Evolutionary conservation across 2,329 filamentous ascomycete genomes (phyloP).

Genomic region (Claviceps pazoutovae): DNA sequence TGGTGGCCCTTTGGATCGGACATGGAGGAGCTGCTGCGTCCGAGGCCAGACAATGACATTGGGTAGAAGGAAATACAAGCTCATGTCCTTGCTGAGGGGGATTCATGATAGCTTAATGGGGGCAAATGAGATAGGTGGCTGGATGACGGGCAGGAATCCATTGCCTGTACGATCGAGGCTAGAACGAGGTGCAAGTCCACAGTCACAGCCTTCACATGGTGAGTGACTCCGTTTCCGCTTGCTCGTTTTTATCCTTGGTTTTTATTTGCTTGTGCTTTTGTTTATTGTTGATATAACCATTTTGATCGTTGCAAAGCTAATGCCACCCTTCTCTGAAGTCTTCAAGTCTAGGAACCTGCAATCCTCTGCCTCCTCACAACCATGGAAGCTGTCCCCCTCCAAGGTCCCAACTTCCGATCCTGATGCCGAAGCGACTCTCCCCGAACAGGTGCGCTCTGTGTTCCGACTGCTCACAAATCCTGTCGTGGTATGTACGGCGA

Average conservation of each 20-base stretch:
- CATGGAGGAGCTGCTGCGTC: background rate
- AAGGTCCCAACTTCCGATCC: conserved; percentile 23
- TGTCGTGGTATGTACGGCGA: conserved; percentile 40
- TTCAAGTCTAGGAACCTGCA: conserved; percentile 2
- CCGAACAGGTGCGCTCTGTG: conserved; percentile 35
- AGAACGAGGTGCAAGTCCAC: background rate
- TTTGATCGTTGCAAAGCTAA: background rate
- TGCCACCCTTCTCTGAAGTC: background rate
- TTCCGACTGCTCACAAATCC: conserved; percentile 42
- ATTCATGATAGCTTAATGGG: conserved; percentile 7
- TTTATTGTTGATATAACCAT: background rate
- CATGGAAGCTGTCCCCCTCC: conserved; percentile 18
- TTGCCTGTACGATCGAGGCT: background rate
- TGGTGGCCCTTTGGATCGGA: background rate
- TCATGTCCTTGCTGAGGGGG: conserved; percentile 7
- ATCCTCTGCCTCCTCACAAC: conserved; percentile 7
- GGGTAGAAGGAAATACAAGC: conserved; percentile 5
- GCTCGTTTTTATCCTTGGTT: background rate
- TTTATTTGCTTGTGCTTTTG: background rate
- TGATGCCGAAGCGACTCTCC: conserved; percentile 17
- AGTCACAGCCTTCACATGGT: background rate
- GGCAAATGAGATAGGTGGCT: conserved; percentile 7
- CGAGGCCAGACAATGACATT: background rate
- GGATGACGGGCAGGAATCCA: conserved; percentile 4
- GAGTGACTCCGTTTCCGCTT: background rate